A percentile compares a stretch with the other conserved stretches of the same genome.
phyloP scores from a whole-genome alignment of 2,329 filamentous ascomycete genomes.

The Coniochaeta sp. region DNA sequence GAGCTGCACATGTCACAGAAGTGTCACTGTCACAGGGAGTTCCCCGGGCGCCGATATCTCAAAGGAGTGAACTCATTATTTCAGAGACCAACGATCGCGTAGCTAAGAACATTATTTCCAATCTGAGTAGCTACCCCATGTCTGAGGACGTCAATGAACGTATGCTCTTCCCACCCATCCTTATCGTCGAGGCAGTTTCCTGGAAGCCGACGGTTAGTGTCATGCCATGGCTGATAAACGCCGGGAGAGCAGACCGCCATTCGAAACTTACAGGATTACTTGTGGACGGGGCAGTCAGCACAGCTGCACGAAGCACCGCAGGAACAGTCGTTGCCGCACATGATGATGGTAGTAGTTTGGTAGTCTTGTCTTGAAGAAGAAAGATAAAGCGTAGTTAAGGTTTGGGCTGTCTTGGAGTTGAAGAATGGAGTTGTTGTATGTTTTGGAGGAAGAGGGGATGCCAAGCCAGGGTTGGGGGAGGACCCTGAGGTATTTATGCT shows the following conservation, averaged over 20 bases:
- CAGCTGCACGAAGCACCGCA: slow-evolving; percentile 2
- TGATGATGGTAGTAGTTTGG: not conserved
- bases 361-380: not conserved
- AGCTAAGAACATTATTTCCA: too few species aligned
- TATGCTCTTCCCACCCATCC: too few species aligned
- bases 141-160: too few species aligned
- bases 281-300: slow-evolving; percentile 3
- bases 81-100: too few species aligned
- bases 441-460: not conserved
- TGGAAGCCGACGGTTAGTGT: too few species aligned
- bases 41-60: too few species aligned
- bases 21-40: too few species aligned
- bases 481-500: slow-evolving; percentile 4
- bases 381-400: not conserved
- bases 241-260: not conserved
- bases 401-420: not conserved
- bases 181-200: too few species aligned
- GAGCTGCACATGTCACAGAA: too few species aligned
- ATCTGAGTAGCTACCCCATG: too few species aligned
- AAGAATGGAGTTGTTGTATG: not conserved
- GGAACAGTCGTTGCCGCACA: slow-evolving; percentile 3
- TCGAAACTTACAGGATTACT: not conserved
- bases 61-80: too few species aligned
- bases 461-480: not conserved
- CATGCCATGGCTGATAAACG: too few species aligned